Conservation (phyloP, 108 stramenopile species). For the Bacterosira constricta region DNA sequence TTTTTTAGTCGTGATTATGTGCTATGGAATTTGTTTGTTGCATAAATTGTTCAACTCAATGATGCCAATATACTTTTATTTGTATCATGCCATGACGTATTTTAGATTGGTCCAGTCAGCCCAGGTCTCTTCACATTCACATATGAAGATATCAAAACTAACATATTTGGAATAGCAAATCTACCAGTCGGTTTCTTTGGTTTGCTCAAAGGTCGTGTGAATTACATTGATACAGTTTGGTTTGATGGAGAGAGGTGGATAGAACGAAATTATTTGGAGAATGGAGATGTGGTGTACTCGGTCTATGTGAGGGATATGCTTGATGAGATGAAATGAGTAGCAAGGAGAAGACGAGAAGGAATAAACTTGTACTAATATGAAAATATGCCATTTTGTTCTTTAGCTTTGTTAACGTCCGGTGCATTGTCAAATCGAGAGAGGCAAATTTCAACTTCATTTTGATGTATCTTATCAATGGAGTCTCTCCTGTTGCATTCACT, state of each 20-base stretch:
- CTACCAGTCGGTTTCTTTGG: conserved; percentile 73
- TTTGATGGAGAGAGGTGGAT: conserved; percentile 79
- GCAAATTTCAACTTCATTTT: no score
- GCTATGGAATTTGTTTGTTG: conserved; percentile 1
- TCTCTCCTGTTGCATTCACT: no score
- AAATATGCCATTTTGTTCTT: no score
- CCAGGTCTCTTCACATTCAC: conserved; percentile 65
- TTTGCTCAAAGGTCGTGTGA: conserved; percentile 66
- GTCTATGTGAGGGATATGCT: conserved; percentile 44
- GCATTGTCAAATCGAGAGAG: no score
- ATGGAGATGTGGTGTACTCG: conserved; percentile 35
- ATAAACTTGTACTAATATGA: not conserved
- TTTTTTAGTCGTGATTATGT: not conserved
- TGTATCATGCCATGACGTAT: not conserved
- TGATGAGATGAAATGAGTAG: conserved; percentile 21
- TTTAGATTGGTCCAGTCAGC: conserved; percentile 51
- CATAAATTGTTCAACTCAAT: not conserved
- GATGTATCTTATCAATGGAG: no score
- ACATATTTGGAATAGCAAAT: conserved; percentile 70
- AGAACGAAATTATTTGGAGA: conserved; percentile 54
- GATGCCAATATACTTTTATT: not conserved
- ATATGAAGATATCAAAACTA: conserved; percentile 72
- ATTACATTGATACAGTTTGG: conserved; percentile 62
- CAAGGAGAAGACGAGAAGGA: not conserved
- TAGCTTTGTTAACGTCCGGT: no score